These are phyloP conservation scores for Colletotrichum navitas DNA, from an alignment of 2,329 filamentous ascomycete species.

Conservation along the genomic window DNA sequence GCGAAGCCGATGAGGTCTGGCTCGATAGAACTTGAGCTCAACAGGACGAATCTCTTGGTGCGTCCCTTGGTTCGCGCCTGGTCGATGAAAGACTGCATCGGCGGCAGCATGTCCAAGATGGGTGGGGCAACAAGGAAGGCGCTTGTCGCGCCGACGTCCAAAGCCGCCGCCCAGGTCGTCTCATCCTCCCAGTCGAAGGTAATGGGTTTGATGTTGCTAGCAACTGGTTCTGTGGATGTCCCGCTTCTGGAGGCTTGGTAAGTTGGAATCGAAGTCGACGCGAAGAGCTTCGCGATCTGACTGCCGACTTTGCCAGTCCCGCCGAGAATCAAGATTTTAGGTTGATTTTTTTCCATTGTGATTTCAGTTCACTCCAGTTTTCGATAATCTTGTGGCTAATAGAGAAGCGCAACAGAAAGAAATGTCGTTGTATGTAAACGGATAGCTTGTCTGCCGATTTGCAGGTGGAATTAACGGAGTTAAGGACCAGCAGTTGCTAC, in stretches of 20 bases:
- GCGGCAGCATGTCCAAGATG: slow-evolving; percentile 48
- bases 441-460: neutral
- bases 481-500: slow-evolving; percentile 1
- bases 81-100: slow-evolving; percentile 58
- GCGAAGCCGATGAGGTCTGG: slow-evolving; percentile 52
- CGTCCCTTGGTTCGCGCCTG: slow-evolving; percentile 51
- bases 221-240: slow-evolving; percentile 39
- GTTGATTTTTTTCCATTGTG: slow-evolving; percentile 6
- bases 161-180: slow-evolving; percentile 54
- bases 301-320: slow-evolving; percentile 60
- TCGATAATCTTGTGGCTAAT: neutral
- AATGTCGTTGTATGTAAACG: neutral
- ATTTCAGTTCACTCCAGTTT: neutral
- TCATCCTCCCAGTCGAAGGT: slow-evolving; percentile 61
- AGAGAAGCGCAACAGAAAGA: neutral
- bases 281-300: slow-evolving; percentile 54
- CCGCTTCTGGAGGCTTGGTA: slow-evolving; percentile 54
- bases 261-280: slow-evolving; percentile 46
- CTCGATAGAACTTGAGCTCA: slow-evolving; percentile 52
- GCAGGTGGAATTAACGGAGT: slow-evolving; percentile 1
- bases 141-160: slow-evolving; percentile 43
- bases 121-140: slow-evolving; percentile 58
- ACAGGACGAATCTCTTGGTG: slow-evolving; percentile 59
- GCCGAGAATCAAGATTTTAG: slow-evolving; percentile 55
- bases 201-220: slow-evolving; percentile 44